Evolutionary conservation across 495 filamentous ascomycete genomes (phyloP).

Genomic region (Filosporella fistucella): DNA sequence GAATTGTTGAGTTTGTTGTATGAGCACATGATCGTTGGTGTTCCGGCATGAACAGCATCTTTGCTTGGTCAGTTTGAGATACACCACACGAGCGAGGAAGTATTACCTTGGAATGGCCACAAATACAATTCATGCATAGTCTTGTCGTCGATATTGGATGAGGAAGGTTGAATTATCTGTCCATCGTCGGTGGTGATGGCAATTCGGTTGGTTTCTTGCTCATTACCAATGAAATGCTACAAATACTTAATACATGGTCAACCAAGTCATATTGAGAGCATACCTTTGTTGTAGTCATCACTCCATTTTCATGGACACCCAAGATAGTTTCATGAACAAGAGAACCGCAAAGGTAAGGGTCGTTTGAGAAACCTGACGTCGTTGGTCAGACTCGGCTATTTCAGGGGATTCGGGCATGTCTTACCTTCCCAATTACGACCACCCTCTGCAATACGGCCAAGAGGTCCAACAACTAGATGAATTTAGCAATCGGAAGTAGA

Average conservation of each 20-base stretch:
- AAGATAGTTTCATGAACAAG: constrained; percentile 39
- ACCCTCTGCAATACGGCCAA: constrained; percentile 44
- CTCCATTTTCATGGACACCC: constrained; percentile 48
- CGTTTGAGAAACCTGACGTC: not conserved
- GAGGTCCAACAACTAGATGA: constrained; percentile 46
- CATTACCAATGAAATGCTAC: constrained; percentile 61
- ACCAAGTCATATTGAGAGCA: too few relatives aligned
- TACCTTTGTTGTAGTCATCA: constrained; percentile 35
- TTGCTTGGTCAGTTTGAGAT: constrained; percentile 11
- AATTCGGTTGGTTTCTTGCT: constrained; percentile 62
- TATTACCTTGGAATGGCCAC: constrained; percentile 53
- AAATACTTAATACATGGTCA: constrained; percentile 21
- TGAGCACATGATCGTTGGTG: constrained; percentile 63
- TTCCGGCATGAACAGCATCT: constrained; percentile 57
- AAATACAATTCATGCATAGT: constrained; percentile 70
- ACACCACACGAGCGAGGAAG: not conserved
- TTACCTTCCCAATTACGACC: constrained; percentile 55
- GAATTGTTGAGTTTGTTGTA: constrained; percentile 65
- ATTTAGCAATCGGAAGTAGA: not conserved
- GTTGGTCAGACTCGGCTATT: not conserved
- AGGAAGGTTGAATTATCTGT: constrained; percentile 39
- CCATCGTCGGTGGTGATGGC: constrained; percentile 23
- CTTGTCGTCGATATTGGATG: constrained; percentile 61
- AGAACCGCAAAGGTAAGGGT: constrained; percentile 32
- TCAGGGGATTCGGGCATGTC: not conserved